Evolutionary conservation across 768 basidiomycete species (phyloP), one percentile per base, ranked within the genome.

Genomic region (Phaffia tasmanica): DNA sequence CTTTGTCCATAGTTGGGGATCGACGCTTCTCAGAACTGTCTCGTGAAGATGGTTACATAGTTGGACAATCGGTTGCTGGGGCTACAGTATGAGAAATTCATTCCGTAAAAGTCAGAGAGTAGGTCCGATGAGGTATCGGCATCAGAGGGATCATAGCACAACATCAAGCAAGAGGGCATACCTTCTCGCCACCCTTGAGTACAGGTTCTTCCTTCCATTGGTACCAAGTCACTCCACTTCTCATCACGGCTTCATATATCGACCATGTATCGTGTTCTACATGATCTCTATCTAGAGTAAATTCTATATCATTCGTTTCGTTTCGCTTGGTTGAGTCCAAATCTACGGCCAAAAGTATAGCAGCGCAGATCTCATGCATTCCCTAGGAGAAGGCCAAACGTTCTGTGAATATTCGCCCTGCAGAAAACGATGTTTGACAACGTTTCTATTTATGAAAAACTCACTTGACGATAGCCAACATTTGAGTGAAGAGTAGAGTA

Each of bases 321-420:
- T 49, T 49, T n/a, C 46, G 57, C 15, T 56, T 23, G 18, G 90
- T 74, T 1, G 91, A 86, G 77, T 99, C 95, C 71, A 81, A 85
- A 75, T 94, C 86, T 64, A 88, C 79, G 1, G 86, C 86, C 72
- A 88, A 84, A 72, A 89, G 88, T 32, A 97, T 75, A 0, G 89
- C 86, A 3, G 93, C 95, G 25, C 97, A 81, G 11, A 98, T 78
- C 74, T 99, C 95, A 73, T 99, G 95, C 95, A 99, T 98, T 62
- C 95, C 94, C 72, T 75, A 50, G 0, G 14, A 16, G 6, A 46
- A 23, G n/a, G 32, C 29, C 60, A n/a, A 23, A 14, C 2, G 53
- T 21, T 32, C 15, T n/a, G 48, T 30, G 64, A 61, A 5, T 2
- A 3, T 56, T 61, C 6, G 11, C 35, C 4, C 11, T 5, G 11